phyloP scores from a whole-genome alignment of 257 asterid genomes.

The Fraxinus anomala region DNA sequence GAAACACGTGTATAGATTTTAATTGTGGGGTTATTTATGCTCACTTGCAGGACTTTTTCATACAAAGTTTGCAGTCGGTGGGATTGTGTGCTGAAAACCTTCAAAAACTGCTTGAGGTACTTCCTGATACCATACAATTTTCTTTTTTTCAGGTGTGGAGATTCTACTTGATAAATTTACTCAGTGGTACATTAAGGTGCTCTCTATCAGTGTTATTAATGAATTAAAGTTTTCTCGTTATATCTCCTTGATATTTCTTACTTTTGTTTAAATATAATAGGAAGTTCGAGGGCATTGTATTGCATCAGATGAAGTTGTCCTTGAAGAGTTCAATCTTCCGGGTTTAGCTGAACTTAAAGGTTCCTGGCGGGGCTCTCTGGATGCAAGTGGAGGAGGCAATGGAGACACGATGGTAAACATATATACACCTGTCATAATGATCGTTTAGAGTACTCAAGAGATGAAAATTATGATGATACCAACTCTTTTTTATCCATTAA shows the following conservation, averaged over 20 bases:
- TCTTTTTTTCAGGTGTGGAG: conserved; percentile 17
- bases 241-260: conserved; percentile 20
- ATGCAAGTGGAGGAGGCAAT: conserved; percentile 99
- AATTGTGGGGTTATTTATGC: conserved; percentile 25
- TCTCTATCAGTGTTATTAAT: conserved; percentile 16
- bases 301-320: conserved; percentile 76
- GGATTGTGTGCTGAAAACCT: conserved; percentile 87
- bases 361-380: conserved; percentile 88
- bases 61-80: conserved; percentile 86
- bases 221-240: neutral
- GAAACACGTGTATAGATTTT: conserved; percentile 10
- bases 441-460: conserved; percentile 8
- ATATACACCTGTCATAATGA: conserved; percentile 17
- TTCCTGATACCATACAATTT: neutral
- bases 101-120: conserved; percentile 93
- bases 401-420: conserved; percentile 88
- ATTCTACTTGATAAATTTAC: conserved; percentile 15
- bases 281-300: conserved; percentile 84
- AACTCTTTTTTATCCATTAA: neutral
- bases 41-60: conserved; percentile 72
- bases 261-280: conserved; percentile 42
- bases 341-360: conserved; percentile 98
- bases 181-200: conserved; percentile 18
- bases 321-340: conserved; percentile 86
- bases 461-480: neutral